Percentiles rank a stretch among this genome's conserved stretches.
phyloP scores from a whole-genome alignment of 192 early-diverging fungal species.

The Podila minutissima region DNA sequence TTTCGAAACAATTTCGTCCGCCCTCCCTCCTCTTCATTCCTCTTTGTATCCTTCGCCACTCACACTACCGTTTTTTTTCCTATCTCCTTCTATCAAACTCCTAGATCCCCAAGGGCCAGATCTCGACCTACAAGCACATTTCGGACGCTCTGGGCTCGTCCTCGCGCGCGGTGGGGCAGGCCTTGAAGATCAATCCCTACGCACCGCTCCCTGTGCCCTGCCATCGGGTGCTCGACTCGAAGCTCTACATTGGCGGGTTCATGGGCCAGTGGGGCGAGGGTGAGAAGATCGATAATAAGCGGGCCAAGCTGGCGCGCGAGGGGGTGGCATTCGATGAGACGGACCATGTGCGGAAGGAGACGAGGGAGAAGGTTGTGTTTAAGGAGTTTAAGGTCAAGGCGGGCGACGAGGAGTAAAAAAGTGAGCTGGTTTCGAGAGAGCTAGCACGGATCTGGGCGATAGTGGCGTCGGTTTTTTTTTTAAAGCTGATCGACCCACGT shows the following conservation, averaged over 20 bases:
- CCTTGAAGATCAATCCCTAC: constrained; percentile 74
- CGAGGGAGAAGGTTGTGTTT: constrained; percentile 61
- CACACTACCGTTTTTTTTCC: neutral
- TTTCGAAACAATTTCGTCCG: neutral
- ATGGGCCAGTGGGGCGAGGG: constrained; percentile 69
- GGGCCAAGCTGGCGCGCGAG: constrained; percentile 72
- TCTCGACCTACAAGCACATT: constrained; percentile 75
- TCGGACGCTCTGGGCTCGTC: constrained; percentile 67
- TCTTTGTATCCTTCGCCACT: no score
- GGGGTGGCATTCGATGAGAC: constrained; percentile 69
- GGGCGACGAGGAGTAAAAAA: no score
- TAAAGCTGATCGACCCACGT: no score
- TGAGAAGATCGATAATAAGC: constrained; percentile 71
- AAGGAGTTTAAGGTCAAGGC: constrained; percentile 50
- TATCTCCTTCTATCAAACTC: no score
- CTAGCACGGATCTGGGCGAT: no score
- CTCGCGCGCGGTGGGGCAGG: constrained; percentile 75
- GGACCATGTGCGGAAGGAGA: constrained; percentile 51
- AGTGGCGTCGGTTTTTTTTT: no score
- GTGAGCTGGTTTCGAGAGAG: no score
- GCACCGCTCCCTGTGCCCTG: constrained; percentile 76
- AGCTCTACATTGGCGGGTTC: constrained; percentile 77
- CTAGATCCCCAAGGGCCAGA: constrained; percentile 67
- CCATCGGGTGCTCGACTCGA: constrained; percentile 72
- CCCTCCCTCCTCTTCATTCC: no score